Percentiles rank a stretch among this genome's conserved stretches.
Conservation (phyloP, 192 early-diverging fungal species). For the Coemansia sp. region DNA sequence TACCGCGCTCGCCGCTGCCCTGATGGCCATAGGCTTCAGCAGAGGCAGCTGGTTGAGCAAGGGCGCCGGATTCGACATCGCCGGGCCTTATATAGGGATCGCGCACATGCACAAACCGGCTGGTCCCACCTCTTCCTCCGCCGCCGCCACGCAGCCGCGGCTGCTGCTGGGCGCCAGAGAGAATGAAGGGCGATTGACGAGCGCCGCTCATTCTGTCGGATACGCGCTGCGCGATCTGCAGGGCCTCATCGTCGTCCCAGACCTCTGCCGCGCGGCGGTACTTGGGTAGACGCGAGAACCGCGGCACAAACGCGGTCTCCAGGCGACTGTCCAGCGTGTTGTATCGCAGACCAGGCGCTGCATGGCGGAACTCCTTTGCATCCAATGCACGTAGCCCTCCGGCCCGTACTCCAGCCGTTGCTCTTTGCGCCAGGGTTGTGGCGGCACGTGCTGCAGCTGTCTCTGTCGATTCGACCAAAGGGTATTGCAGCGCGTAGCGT, state of each 20-base stretch:
- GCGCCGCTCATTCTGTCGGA: conserved; percentile 6
- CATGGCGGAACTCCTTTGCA: conserved; percentile 36
- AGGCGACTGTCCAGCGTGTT: conserved; percentile 32
- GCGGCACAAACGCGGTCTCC: conserved; percentile 37
- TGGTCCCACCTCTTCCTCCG: background rate
- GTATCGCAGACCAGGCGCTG: conserved; percentile 25
- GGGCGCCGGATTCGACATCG: conserved; percentile 30
- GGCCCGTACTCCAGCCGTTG: conserved; percentile 1
- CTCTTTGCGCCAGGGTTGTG: conserved; percentile 5
- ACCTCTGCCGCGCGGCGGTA: conserved; percentile 47
- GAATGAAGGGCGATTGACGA: background rate
- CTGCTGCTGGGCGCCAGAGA: conserved; percentile 1
- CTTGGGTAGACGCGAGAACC: conserved; percentile 46
- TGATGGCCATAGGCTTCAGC: conserved; percentile 18
- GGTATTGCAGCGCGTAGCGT: conserved; percentile 44
- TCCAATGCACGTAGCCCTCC: conserved; percentile 34
- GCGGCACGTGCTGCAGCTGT: conserved; percentile 12
- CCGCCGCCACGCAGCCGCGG: conserved; percentile 33
- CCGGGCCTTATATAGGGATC: conserved; percentile 4
- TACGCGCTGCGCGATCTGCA: conserved; percentile 39
- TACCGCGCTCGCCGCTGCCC: conserved; percentile 39
- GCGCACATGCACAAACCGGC: conserved; percentile 5
- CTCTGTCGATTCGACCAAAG: conserved; percentile 45
- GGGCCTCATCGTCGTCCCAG: conserved; percentile 53
- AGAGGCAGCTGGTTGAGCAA: background rate